Conservation (phyloP, 106 monocot genomes). For the Dendrobium catenatum region DNA sequence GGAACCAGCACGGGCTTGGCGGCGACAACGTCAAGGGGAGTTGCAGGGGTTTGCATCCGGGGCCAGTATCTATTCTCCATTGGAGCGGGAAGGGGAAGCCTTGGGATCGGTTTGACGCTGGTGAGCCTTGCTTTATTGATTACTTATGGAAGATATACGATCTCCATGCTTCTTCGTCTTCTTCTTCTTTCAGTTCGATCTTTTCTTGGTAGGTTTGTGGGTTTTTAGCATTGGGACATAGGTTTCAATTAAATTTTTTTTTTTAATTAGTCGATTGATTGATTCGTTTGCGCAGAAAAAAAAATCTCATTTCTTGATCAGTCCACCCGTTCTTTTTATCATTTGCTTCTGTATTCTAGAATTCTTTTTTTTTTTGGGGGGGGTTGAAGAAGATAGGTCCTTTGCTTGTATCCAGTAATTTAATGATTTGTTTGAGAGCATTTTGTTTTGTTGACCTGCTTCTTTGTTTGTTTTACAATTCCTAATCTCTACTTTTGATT, state of each 20-base stretch:
- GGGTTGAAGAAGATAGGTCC: not conserved
- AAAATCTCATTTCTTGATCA: constrained; percentile 4
- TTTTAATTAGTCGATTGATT: not conserved
- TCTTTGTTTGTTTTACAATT: not conserved
- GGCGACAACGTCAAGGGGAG: constrained; percentile 30
- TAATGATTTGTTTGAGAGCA: not conserved
- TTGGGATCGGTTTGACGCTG: constrained; percentile 34
- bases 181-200: not conserved
- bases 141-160: constrained; percentile 29
- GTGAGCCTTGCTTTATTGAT: constrained; percentile 26
- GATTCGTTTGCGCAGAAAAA: not conserved
- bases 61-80: constrained; percentile 32
- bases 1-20: constrained; percentile 46
- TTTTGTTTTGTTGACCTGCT: not conserved
- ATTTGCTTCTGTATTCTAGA: not conserved
- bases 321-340: not conserved
- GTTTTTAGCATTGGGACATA: not conserved
- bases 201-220: not conserved
- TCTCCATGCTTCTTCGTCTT: constrained; percentile 8
- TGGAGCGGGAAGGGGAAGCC: constrained; percentile 50
- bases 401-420: not conserved
- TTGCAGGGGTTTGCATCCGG: constrained; percentile 25
- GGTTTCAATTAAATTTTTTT: not conserved
- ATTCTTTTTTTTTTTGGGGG: not conserved
- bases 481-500: no score